A percentile compares a stretch with the other conserved stretches of the same genome.
Conservation (phyloP, 225 moss, liverwort and hornwort genomes). For the Pseudoscleropodium purum region DNA sequence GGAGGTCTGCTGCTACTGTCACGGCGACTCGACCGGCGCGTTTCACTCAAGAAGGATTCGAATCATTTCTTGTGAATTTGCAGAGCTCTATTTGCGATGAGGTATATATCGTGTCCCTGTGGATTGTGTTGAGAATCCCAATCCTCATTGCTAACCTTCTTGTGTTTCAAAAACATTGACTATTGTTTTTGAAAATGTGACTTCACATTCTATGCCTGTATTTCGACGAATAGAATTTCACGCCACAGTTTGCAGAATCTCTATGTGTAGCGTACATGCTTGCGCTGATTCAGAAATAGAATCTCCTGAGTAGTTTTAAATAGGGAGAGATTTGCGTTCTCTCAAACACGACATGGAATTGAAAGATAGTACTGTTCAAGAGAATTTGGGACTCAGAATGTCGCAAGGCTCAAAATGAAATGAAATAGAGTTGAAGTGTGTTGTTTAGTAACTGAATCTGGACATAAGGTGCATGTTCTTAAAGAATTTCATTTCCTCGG, state of each 20-base stretch:
- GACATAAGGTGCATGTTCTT: neutral
- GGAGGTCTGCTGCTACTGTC: neutral
- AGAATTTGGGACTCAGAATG: neutral
- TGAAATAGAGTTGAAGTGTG: neutral
- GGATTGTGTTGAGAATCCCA: neutral
- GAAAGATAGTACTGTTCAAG: neutral
- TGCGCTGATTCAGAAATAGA: neutral
- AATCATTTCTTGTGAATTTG: constrained; percentile 48
- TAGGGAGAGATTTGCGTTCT: neutral
- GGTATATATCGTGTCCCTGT: constrained; percentile 2
- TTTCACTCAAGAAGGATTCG: constrained; percentile 53
- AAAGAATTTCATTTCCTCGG: neutral
- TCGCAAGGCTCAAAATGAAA: neutral
- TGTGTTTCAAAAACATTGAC: neutral
- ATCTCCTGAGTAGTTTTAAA: neutral
- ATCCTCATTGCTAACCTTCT: neutral
- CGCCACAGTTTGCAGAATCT: neutral
- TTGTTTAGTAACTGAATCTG: neutral
- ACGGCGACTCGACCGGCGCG: neutral
- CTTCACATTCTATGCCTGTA: neutral
- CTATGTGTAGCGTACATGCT: neutral
- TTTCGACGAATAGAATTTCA: neutral
- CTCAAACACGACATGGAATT: neutral
- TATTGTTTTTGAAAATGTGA: neutral
- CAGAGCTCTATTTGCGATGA: constrained; percentile 59